A percentile compares a stretch with the other conserved stretches of the same genome.
Evolutionary conservation across 768 basidiomycete species (phyloP).

Genomic region (Termitomyces sp.): DNA sequence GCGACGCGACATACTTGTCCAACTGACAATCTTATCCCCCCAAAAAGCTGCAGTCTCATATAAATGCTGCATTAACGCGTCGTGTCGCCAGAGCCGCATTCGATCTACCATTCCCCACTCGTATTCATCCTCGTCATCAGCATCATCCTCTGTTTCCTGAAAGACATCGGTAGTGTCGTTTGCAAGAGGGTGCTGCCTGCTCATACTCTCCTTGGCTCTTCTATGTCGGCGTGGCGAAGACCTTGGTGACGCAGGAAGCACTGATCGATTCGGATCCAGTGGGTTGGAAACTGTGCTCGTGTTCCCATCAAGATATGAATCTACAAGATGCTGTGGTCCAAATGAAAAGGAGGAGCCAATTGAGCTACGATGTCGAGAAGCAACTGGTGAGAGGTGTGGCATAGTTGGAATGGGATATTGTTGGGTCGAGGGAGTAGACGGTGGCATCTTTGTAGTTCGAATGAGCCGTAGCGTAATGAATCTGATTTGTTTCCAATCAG

Average conservation of each 20-base stretch:
- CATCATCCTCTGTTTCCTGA: constrained; percentile 60
- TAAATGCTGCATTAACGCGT: constrained; percentile 97
- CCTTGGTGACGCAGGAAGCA: constrained; percentile 69
- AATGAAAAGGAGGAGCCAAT: constrained; percentile 83
- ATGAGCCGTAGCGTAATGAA: too few species aligned
- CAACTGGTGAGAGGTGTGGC: constrained; percentile 51
- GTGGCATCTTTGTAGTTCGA: constrained; percentile 24
- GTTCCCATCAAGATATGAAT: constrained; percentile 66
- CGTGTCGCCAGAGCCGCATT: constrained; percentile 96
- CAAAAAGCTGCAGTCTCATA: constrained; percentile 97
- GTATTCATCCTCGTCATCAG: constrained; percentile 52
- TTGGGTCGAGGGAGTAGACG: constrained; percentile 48
- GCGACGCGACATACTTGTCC: constrained; percentile 75
- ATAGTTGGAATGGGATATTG: constrained; percentile 42
- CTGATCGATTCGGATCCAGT: constrained; percentile 79
- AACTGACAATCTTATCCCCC: constrained; percentile 95
- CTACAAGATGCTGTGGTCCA: constrained; percentile 71
- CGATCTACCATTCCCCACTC: constrained; percentile 91
- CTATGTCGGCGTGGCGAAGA: constrained; percentile 62
- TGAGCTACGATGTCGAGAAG: constrained; percentile 61
- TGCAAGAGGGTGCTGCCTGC: constrained; percentile 65
- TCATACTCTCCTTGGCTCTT: constrained; percentile 48
- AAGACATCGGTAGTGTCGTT: constrained; percentile 78
- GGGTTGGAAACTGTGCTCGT: constrained; percentile 54
- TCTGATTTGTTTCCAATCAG: not conserved